A percentile compares a stretch with the other conserved stretches of the same genome.
Conservation (phyloP, 306 rosid species). For the Citrullus colocynthis region DNA sequence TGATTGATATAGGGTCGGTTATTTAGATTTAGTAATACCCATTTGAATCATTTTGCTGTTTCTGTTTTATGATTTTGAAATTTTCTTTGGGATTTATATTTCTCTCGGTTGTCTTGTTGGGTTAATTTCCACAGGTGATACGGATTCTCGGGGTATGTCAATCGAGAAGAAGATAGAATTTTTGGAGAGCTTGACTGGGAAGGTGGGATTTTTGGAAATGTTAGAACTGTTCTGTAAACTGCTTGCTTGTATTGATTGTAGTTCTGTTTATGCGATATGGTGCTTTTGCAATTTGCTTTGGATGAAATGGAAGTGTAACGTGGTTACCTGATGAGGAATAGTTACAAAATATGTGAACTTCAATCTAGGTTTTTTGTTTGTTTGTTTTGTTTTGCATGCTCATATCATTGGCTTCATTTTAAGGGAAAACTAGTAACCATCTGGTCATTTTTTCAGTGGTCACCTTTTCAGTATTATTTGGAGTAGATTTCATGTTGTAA, state of each 20-base stretch:
- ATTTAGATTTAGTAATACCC: neutral
- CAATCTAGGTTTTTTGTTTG: neutral
- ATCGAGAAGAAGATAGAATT: slow-evolving; percentile 77
- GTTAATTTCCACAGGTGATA: neutral
- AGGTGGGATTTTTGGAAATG: slow-evolving; percentile 23
- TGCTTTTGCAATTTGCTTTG: neutral
- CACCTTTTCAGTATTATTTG: neutral
- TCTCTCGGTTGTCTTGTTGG: slow-evolving; percentile 21
- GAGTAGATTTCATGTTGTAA: neutral
- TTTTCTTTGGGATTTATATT: neutral
- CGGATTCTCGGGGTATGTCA: slow-evolving; percentile 44
- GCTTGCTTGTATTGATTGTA: neutral
- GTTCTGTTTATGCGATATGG: neutral
- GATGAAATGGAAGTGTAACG: neutral
- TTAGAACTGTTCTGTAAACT: neutral
- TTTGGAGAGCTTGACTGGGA: slow-evolving; percentile 67
- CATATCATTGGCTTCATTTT: neutral
- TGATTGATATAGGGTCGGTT: neutral
- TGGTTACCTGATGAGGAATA: neutral
- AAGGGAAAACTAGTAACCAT: neutral
- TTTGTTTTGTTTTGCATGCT: neutral
- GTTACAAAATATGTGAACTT: neutral
- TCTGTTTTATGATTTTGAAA: neutral
- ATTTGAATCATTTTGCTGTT: neutral
- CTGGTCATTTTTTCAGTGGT: neutral